Conservation (phyloP, 352 stramenopile genomes). For the Phytophthora citricola region DNA sequence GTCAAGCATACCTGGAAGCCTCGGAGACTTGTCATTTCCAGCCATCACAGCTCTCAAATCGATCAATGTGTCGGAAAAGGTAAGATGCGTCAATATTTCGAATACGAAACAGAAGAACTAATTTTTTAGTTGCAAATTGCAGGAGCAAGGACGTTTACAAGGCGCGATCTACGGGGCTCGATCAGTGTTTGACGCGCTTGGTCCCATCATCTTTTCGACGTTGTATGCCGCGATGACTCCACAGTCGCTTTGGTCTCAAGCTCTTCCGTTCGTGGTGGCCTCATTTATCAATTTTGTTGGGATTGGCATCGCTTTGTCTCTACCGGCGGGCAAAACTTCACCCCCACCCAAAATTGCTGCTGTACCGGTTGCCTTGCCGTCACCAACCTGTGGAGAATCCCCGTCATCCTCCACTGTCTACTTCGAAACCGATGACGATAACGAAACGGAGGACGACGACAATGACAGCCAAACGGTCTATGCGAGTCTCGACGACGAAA, state of each 20-base stretch:
- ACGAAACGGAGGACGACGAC: slow-evolving; percentile 25
- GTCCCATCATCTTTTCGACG: slow-evolving; percentile 66
- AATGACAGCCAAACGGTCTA: slow-evolving; percentile 18
- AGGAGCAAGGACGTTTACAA: slow-evolving; percentile 82
- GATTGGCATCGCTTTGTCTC: slow-evolving; percentile 49
- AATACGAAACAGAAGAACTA: background rate
- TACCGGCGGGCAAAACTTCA: slow-evolving; percentile 37
- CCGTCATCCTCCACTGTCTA: slow-evolving; percentile 43
- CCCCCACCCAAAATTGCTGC: slow-evolving; percentile 13
- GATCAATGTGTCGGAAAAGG: slow-evolving; percentile 56
- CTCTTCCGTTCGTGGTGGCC: slow-evolving; percentile 69
- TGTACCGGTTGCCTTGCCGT: slow-evolving; percentile 37
- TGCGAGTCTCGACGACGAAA: slow-evolving; percentile 28
- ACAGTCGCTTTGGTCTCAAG: slow-evolving; percentile 46
- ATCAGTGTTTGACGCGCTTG: slow-evolving; percentile 67
- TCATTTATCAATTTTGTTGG: slow-evolving; percentile 54
- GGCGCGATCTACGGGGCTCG: slow-evolving; percentile 77
- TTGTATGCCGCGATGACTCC: slow-evolving; percentile 68
- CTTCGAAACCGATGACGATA: slow-evolving; percentile 59
- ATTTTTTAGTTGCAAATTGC: slow-evolving; percentile 2
- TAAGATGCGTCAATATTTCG: slow-evolving; percentile 4
- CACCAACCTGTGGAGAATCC: slow-evolving; percentile 44
- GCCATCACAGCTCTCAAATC: slow-evolving; percentile 50
- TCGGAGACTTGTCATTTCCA: slow-evolving; percentile 72
- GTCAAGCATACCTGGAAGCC: slow-evolving; percentile 40